These are phyloP conservation scores for Thalassiosira profunda DNA, from an alignment of 108 stramenopile genomes.

Conservation along the genomic window DNA sequence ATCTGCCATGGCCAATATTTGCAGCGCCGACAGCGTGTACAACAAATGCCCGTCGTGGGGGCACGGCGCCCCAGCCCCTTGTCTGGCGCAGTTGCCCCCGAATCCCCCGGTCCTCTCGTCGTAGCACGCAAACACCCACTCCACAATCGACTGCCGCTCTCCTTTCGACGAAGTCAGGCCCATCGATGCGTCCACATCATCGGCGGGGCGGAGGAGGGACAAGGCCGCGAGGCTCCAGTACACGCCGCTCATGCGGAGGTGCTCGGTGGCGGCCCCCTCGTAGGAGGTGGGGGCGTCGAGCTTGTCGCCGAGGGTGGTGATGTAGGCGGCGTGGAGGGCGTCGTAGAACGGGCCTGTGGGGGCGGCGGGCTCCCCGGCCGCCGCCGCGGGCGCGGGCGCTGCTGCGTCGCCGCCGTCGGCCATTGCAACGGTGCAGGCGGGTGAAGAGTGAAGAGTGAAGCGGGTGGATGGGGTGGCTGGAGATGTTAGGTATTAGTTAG, in stretches of 20 bases:
- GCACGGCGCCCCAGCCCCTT: not conserved
- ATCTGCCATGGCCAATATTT: conserved; percentile 93
- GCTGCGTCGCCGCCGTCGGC: too few relatives aligned
- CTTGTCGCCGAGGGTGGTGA: conserved; percentile 71
- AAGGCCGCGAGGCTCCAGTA: conserved; percentile 97
- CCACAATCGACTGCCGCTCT: conserved; percentile 67
- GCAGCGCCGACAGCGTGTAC: conserved; percentile 98
- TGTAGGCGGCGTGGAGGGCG: conserved; percentile 80
- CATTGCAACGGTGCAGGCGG: too few relatives aligned
- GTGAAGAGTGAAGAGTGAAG: too few relatives aligned
- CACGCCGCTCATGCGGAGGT: conserved; percentile 95
- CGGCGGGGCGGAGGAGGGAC: conserved; percentile 74
- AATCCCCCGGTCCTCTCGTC: conserved; percentile 88
- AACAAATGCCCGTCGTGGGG: conserved; percentile 97
- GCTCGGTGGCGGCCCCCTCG: conserved; percentile 94
- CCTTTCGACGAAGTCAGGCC: conserved; percentile 37
- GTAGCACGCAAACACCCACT: conserved; percentile 94
- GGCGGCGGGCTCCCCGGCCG: not conserved
- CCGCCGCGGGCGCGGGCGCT: too few relatives aligned
- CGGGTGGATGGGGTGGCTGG: too few relatives aligned
- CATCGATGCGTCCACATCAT: conserved; percentile 68
- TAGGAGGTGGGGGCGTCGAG: conserved; percentile 82
- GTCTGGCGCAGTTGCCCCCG: conserved; percentile 83
- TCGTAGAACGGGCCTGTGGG: conserved; percentile 62
- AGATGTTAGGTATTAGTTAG: too few relatives aligned